Base-by-base conservation (phyloP, 2,329 filamentous ascomycete genomes). In the Ophiocordyceps polyrhachis-furcata region DNA sequence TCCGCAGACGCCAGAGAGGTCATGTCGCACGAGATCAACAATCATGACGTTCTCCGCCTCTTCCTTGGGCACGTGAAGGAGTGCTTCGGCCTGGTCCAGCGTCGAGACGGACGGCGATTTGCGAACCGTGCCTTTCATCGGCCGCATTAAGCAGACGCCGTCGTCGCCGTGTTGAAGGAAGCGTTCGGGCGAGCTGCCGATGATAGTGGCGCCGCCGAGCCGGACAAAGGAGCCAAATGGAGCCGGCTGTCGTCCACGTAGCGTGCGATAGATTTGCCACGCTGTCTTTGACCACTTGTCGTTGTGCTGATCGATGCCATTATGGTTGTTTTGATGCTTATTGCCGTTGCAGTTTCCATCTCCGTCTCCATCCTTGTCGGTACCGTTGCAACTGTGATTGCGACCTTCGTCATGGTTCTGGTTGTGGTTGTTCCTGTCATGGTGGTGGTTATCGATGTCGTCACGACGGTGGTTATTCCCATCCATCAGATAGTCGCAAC, bases 1-100 rank as follows among this genome's bases (percentile, higher is more conserved):
- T 5, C 83, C 84, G 48, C 81, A 85, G 9, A 93, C 79, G n/a
- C 80, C 77, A 60, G 93, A 83, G 13, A 96, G 68, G 59, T 96
- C 89, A 56, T 96, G 89, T 0, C 89, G 76, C n/a, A 95, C 91
- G 1, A 96, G 70, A 59, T 96, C 89, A 2, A 94, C 88, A 54
- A 96, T 95, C 91, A 96, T 96, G 21, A 96, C 72, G 56, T 96
- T 96, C 65, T 96, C 89, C 0, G 89, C 89, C 53, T 84, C 79
- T 60, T 96, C 91, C 59, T 96, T 96, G 20, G 83, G 81, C 0
- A 84, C 73, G 46, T 81, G 76, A 14, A 95, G 73, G 37, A 93
- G 74, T 25, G 66, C 64, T 48, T 80, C 76, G 1, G 89, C 88
- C 54, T 83, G 73, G 5, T 70, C 73, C n/a, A 82, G 68, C 0